Conservation (phyloP, 2,329 filamentous ascomycete species). For the Ascochyta fabae region DNA sequence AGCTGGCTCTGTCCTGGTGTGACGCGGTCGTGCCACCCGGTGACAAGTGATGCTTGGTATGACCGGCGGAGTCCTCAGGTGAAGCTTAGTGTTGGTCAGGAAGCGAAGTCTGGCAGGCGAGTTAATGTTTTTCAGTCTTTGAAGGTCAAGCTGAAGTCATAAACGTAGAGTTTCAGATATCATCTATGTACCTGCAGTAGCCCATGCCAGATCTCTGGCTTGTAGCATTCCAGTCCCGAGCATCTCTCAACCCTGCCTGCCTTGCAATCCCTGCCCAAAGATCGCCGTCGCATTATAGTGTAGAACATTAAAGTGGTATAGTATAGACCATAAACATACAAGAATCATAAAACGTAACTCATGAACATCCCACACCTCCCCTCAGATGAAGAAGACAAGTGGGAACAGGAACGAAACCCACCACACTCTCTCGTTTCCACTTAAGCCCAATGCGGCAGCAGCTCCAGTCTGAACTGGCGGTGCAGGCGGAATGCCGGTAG, state of each 20-base stretch:
- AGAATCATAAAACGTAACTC: slow-evolving; percentile 16
- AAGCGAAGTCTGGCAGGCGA: not conserved
- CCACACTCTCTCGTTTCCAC: slow-evolving; percentile 38
- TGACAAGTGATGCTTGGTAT: not conserved
- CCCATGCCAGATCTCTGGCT: not conserved
- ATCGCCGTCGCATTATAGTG: not conserved
- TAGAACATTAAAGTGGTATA: slow-evolving; percentile 2
- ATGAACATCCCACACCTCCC: not conserved
- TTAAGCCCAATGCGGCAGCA: slow-evolving; percentile 7
- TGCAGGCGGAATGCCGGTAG: slow-evolving; percentile 33
- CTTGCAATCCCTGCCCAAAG: not conserved
- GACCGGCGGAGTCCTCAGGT: not conserved
- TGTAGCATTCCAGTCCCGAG: not conserved
- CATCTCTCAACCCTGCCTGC: not conserved
- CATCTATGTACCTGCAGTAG: slow-evolving; percentile 10
- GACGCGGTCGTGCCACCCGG: not conserved
- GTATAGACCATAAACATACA: slow-evolving; percentile 15
- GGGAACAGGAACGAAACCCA: slow-evolving; percentile 39
- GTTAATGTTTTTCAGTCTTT: not conserved
- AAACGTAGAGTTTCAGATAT: not conserved
- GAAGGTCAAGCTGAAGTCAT: not conserved
- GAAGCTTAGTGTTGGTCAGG: not conserved
- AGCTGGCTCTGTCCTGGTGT: not conserved
- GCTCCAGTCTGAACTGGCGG: slow-evolving; percentile 27
- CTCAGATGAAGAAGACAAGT: slow-evolving; percentile 21